phyloP scores from a whole-genome alignment of 2,329 filamentous ascomycete genomes.

The Xylariaceae sp. region DNA sequence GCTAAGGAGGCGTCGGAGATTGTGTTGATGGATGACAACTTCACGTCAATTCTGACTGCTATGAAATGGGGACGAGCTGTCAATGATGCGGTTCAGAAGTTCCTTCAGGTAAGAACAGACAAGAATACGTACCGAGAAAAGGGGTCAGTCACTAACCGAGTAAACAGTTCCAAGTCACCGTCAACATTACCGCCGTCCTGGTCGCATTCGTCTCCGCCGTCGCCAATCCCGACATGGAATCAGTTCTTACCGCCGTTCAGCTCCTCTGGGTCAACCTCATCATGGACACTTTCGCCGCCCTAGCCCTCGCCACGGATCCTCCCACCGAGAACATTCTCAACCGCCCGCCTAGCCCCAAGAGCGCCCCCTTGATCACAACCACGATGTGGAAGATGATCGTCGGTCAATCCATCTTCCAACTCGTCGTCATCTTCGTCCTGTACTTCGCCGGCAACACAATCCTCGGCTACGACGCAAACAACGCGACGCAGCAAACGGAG shows the following conservation, averaged over 20 bases:
- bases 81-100: slow-evolving; percentile 64
- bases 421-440: slow-evolving; percentile 52
- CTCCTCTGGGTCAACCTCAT: slow-evolving; percentile 66
- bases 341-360: slow-evolving; percentile 53
- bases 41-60: slow-evolving; percentile 60
- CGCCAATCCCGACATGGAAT: slow-evolving; percentile 47
- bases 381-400: slow-evolving; percentile 65
- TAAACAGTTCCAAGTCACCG: slow-evolving; percentile 58
- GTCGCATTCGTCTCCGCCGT: slow-evolving; percentile 62
- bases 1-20: slow-evolving; percentile 66
- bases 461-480: slow-evolving; percentile 42
- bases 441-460: slow-evolving; percentile 57
- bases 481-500: slow-evolving; percentile 38
- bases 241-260: slow-evolving; percentile 61
- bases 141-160: slow-evolving; percentile 2
- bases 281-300: slow-evolving; percentile 64
- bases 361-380: slow-evolving; percentile 65
- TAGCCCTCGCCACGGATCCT: slow-evolving; percentile 60
- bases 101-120: slow-evolving; percentile 47
- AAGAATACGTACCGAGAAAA: neutral
- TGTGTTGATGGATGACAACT: slow-evolving; percentile 63
- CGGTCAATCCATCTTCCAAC: slow-evolving; percentile 56
- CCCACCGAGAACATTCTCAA: slow-evolving; percentile 53
- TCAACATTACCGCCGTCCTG: slow-evolving; percentile 63
- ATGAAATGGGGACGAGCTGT: slow-evolving; percentile 65